Evolutionary conservation across 2,329 filamentous ascomycete genomes (phyloP).

Genomic region (Tolypocladium ophioglossoides): DNA sequence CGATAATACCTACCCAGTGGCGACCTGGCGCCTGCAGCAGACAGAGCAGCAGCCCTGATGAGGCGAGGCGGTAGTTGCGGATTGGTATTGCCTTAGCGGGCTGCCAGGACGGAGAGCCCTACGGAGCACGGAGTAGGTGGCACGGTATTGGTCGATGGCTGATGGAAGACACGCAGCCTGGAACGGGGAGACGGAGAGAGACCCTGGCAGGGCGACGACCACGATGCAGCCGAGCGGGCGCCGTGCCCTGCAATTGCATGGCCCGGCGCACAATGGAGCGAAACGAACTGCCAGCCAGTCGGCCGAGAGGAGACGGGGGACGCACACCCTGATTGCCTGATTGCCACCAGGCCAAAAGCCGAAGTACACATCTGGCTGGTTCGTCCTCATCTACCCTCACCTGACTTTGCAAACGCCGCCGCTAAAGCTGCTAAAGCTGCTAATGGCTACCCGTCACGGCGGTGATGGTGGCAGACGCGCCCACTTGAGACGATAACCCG

Average conservation of each 20-base stretch:
- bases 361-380: not conserved
- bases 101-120: not conserved
- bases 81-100: not conserved
- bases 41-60: not conserved
- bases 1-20: too few relatives aligned
- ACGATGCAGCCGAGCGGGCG: not conserved
- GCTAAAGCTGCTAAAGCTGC: too few relatives aligned
- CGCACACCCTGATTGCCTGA: too few relatives aligned
- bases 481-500: not conserved
- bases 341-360: not conserved
- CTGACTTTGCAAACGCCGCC: not conserved
- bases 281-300: not conserved
- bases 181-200: not conserved
- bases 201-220: not conserved
- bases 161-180: not conserved
- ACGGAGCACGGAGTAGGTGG: not conserved
- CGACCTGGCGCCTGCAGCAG: not conserved
- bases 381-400: not conserved
- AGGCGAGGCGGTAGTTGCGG: not conserved
- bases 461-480: not conserved
- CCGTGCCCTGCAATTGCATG: too few relatives aligned
- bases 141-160: not conserved
- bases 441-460: too few relatives aligned
- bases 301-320: not conserved
- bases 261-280: not conserved